Conservation (phyloP, 2,329 filamentous ascomycete genomes). For the Diaporthe helianthi region DNA sequence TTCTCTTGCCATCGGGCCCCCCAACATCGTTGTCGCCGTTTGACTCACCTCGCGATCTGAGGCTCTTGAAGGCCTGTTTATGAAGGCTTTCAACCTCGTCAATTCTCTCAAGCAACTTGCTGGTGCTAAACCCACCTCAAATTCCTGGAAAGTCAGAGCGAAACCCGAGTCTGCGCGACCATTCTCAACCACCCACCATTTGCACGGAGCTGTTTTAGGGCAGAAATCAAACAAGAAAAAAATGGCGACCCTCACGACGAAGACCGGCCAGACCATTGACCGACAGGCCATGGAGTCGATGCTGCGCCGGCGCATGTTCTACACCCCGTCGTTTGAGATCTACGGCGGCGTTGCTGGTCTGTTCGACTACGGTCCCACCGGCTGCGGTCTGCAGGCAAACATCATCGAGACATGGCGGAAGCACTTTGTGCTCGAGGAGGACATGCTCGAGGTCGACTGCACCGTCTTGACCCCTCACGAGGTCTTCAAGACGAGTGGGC, state of each 20-base stretch:
- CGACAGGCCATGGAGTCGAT: conserved; percentile 81
- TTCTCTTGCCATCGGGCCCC: background rate
- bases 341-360: conserved; percentile 89
- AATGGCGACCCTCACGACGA: conserved; percentile 63
- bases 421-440: conserved; percentile 91
- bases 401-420: conserved; percentile 90
- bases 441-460: conserved; percentile 95
- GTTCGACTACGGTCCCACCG: conserved; percentile 92
- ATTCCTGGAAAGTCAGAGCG: conserved; percentile 18
- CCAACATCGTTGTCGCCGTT: background rate
- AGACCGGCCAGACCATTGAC: conserved; percentile 90
- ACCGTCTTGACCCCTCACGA: conserved; percentile 92
- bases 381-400: conserved; percentile 85
- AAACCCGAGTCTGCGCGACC: conserved; percentile 30
- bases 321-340: conserved; percentile 94
- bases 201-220: background rate
- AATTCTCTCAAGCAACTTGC: conserved; percentile 38
- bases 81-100: conserved; percentile 37
- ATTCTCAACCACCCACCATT: conserved; percentile 17
- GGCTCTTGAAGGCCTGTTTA: conserved; percentile 36
- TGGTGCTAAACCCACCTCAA: conserved; percentile 36
- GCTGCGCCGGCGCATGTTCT: conserved; percentile 88
- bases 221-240: background rate
- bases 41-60: background rate
- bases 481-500: conserved; percentile 92